Evolutionary conservation across 1,139 yeast genomes (phyloP).

Genomic region (Debaryomyces udenii): DNA sequence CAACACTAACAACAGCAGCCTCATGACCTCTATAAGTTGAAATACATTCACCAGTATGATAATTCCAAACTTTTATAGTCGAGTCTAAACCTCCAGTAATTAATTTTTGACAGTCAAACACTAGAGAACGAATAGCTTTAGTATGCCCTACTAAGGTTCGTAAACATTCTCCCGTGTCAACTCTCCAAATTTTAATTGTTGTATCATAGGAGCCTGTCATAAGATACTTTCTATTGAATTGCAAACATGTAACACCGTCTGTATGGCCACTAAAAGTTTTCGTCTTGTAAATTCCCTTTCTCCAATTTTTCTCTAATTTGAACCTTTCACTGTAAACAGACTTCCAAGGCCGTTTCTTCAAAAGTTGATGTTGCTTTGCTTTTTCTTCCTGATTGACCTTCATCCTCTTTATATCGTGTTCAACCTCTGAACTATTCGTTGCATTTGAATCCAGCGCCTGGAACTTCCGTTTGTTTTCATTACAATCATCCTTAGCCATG

Average conservation of each 20-base stretch:
- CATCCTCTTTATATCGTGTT: constrained; percentile 16
- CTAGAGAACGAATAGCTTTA: constrained; percentile 80
- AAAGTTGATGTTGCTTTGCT: constrained; percentile 14
- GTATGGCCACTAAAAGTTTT: constrained; percentile 79
- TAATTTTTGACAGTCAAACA: constrained; percentile 83
- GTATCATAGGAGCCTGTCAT: constrained; percentile 94
- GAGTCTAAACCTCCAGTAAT: constrained; percentile 92
- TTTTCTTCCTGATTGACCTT: constrained; percentile 14
- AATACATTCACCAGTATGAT: constrained; percentile 89
- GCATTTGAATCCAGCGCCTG: constrained; percentile 21
- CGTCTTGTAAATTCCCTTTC: constrained; percentile 71
- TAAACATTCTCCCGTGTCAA: constrained; percentile 75
- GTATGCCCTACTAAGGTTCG: constrained; percentile 80
- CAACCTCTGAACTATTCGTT: constrained; percentile 15
- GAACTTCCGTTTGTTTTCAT: constrained; percentile 30
- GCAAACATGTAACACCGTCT: constrained; percentile 85
- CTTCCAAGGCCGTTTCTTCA: constrained; percentile 81
- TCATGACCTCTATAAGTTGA: constrained; percentile 84
- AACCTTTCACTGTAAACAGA: constrained; percentile 89
- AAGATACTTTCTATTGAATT: constrained; percentile 72
- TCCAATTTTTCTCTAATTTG: constrained; percentile 92
- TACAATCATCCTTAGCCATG: constrained; percentile 35
- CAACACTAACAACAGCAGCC: constrained; percentile 82
- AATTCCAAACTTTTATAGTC: constrained; percentile 94
- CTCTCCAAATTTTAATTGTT: constrained; percentile 87